Percentiles rank a stretch among this genome's conserved stretches.
These are phyloP conservation scores for Syzygium grande DNA, from an alignment of 345 rosid genomes.

Conservation along the genomic window DNA sequence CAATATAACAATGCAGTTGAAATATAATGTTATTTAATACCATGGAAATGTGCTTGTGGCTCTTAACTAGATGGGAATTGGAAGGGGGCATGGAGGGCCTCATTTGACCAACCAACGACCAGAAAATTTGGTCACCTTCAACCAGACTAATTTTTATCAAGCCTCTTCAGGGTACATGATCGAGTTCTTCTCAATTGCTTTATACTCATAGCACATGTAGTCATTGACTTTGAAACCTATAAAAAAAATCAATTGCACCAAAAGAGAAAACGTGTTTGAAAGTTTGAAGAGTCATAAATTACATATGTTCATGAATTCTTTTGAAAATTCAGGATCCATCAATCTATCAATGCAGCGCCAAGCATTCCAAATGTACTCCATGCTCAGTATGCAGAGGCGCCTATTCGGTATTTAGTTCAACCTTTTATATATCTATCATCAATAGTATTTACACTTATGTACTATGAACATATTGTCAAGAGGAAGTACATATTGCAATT, in stretches of 20 bases:
- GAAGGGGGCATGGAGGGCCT: background rate
- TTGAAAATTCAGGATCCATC: background rate
- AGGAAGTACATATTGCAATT: background rate
- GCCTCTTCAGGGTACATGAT: background rate
- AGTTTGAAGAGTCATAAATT: background rate
- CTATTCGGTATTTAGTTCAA: background rate
- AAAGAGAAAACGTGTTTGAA: background rate
- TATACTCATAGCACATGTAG: background rate
- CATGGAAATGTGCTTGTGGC: background rate
- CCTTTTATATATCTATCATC: background rate
- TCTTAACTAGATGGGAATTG: background rate
- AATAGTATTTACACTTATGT: background rate
- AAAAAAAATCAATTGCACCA: background rate
- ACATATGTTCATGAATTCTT: background rate
- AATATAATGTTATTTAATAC: background rate
- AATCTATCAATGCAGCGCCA: background rate
- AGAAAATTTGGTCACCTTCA: background rate
- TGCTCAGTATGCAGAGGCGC: background rate
- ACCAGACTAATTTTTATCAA: background rate
- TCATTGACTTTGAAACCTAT: background rate
- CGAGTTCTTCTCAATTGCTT: background rate
- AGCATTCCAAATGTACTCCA: background rate
- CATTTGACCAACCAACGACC: background rate
- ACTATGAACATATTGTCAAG: background rate
- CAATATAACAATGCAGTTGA: background rate